Percentiles rank a stretch among this genome's conserved stretches.
These are phyloP conservation scores for Arachis hypogaea DNA, from an alignment of 306 rosid species.

Conservation along the genomic window DNA sequence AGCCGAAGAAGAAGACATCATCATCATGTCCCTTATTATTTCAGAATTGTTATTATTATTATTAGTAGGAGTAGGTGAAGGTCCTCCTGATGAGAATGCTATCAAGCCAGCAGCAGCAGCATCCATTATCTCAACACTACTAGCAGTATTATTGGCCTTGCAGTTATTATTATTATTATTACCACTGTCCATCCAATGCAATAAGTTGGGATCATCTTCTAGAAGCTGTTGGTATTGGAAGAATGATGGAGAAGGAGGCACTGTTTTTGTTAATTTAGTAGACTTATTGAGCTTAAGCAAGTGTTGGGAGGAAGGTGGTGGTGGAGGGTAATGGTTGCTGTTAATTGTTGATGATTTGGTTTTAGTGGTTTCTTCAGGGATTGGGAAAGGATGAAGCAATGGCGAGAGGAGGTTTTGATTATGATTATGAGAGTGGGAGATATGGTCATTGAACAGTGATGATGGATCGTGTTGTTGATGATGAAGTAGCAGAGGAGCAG, in stretches of 20 bases:
- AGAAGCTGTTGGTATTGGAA: slow-evolving; percentile 5
- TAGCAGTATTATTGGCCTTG: too few species aligned
- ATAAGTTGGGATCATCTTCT: slow-evolving; percentile 19
- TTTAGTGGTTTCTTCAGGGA: not conserved
- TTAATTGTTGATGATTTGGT: slow-evolving; percentile 2
- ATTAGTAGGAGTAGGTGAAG: slow-evolving; percentile 19
- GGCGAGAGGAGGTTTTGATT: too few species aligned
- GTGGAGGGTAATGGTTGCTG: not conserved
- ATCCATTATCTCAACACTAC: too few species aligned
- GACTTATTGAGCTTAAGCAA: slow-evolving; percentile 17
- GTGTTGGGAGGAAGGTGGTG: not conserved
- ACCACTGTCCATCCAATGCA: slow-evolving; percentile 35
- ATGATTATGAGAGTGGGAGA: too few species aligned
- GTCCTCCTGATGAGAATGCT: not conserved
- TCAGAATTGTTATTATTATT: not conserved
- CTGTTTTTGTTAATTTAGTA: slow-evolving; percentile 5
- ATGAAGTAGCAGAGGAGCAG: slow-evolving; percentile 27
- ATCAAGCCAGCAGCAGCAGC: slow-evolving; percentile 34
- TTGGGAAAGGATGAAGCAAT: not conserved
- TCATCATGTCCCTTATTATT: slow-evolving; percentile 27
- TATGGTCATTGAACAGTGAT: too few species aligned
- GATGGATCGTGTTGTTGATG: not conserved
- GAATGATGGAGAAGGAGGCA: not conserved
- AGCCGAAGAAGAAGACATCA: slow-evolving; percentile 39
- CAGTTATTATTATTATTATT: too few species aligned